Evolutionary conservation across 441 rosid species (phyloP), one percentile per base, ranked within the genome.

Genomic region (Biscutella laevigata): DNA sequence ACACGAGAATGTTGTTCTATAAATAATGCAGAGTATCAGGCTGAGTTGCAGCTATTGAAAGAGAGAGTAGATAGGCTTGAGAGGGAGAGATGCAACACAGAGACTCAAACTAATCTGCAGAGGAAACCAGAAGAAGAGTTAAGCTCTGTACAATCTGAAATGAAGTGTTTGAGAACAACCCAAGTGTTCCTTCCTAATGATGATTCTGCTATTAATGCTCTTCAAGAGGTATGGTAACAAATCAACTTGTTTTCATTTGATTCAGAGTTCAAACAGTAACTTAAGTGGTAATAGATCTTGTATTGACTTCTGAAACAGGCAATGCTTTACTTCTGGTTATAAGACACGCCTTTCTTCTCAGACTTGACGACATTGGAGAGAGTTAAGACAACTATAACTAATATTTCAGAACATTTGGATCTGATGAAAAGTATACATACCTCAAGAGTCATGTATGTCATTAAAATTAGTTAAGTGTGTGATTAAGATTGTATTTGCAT

Each of bases 271-370:
- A 27, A 3, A 6, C 3, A 24, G 11, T 16, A 10, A n/a, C 17
- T 50, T 53, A n/a, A 36, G 37, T 29, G n/a, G 47, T 46, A 52
- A 54, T 21, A 22, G 51, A 6, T 43, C 10, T 26, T 14, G 7
- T 34, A 22, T 19, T 73, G 52, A 56, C 1, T 10, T 37, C 4
- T 61, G 53, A 63, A 61, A 57, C 86, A 88, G 96, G 92, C 84
- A 43, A 78, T 85, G 95, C 62, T 88, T 17, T 60, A 80, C 78
- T 88, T 88, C 51, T 83, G 96, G 96, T 48, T 81, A 17, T 88
- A 60, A 76, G 45, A 17, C 41, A 27, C 15, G 2, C 22, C 7
- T 14, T 30, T 42, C 7, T 2, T 9, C 16, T 19, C n/a, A 10
- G 20, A n/a, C n/a, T 14, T 15, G 26, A n/a, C n/a, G n/a, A n/a